Evolutionary conservation across 768 basidiomycete species (phyloP).

Genomic region (Termitomyces heimii): DNA sequence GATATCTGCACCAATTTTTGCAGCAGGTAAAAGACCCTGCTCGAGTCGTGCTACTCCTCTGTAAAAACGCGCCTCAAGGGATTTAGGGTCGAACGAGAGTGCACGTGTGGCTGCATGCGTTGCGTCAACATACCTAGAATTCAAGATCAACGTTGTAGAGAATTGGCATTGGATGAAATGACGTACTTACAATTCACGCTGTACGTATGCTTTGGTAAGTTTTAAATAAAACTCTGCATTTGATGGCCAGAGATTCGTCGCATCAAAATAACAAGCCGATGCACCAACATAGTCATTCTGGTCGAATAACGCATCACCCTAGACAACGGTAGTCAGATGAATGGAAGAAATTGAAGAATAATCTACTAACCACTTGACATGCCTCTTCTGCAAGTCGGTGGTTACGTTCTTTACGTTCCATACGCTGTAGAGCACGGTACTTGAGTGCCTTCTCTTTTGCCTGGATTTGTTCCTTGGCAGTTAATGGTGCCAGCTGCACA

Average conservation of each 20-base stretch:
- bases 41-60: constrained; percentile 17
- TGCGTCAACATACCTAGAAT: constrained; percentile 13
- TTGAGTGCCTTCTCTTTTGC: constrained; percentile 8
- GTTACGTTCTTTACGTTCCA: constrained; percentile 10
- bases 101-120: constrained; percentile 17
- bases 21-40: constrained; percentile 15
- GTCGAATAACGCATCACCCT: constrained; percentile 30
- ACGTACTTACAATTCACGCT: constrained; percentile 12
- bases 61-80: constrained; percentile 13
- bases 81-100: constrained; percentile 18
- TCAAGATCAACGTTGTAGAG: background rate
- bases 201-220: constrained; percentile 11
- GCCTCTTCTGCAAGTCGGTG: constrained; percentile 14
- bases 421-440: constrained; percentile 12
- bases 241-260: constrained; percentile 17
- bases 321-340: background rate
- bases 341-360: background rate
- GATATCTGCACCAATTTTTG: constrained; percentile 21
- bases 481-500: constrained; percentile 7
- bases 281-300: constrained; percentile 26
- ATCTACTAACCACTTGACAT: constrained; percentile 10
- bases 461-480: constrained; percentile 4
- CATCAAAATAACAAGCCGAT: constrained; percentile 26
- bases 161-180: background rate
- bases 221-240: constrained; percentile 15